Evolutionary conservation across 2,329 filamentous ascomycete genomes (phyloP).

Genomic region (Ascocoryne sarcoides): DNA sequence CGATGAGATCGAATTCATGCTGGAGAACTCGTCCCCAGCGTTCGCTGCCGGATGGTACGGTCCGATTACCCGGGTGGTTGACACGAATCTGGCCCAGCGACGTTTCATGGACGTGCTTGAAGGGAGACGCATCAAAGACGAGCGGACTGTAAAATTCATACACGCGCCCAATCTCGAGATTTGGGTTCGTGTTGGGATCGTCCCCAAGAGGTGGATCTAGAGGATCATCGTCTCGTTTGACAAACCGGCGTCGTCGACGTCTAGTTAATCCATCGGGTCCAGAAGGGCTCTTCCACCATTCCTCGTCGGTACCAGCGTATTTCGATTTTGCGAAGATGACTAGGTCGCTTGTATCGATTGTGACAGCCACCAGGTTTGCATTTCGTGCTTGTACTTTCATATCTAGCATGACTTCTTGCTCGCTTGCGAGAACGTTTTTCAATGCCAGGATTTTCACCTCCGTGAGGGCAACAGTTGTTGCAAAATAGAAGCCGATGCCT

Average conservation of each 20-base stretch:
- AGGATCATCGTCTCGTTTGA: conserved; percentile 27
- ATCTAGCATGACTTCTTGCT: conserved; percentile 93
- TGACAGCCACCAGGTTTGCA: conserved; percentile 84
- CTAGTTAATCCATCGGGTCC: conserved; percentile 1
- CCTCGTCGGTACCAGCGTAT: conserved; percentile 59
- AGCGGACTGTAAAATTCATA: conserved; percentile 80
- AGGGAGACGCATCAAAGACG: conserved; percentile 81
- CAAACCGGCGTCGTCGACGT: conserved; percentile 28
- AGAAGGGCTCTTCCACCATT: conserved; percentile 44
- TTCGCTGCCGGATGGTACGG: conserved; percentile 68
- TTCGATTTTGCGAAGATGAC: conserved; percentile 93
- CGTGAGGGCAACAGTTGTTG: conserved; percentile 78
- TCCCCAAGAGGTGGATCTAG: conserved; percentile 39
- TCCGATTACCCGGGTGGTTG: conserved; percentile 76
- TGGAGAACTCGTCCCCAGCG: conserved; percentile 87
- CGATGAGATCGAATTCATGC: conserved; percentile 86
- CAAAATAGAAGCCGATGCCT: conserved; percentile 80
- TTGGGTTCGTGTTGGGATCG: conserved; percentile 60
- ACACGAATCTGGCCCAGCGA: conserved; percentile 81
- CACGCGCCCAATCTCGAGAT: conserved; percentile 86
- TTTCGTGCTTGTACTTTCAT: conserved; percentile 82
- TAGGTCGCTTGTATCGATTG: conserved; percentile 77
- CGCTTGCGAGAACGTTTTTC: conserved; percentile 82
- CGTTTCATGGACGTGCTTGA: conserved; percentile 61
- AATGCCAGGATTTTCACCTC: conserved; percentile 74